Base-by-base conservation (phyloP, 371 early-diverging fungal species). In the Mucor piriformis region DNA sequence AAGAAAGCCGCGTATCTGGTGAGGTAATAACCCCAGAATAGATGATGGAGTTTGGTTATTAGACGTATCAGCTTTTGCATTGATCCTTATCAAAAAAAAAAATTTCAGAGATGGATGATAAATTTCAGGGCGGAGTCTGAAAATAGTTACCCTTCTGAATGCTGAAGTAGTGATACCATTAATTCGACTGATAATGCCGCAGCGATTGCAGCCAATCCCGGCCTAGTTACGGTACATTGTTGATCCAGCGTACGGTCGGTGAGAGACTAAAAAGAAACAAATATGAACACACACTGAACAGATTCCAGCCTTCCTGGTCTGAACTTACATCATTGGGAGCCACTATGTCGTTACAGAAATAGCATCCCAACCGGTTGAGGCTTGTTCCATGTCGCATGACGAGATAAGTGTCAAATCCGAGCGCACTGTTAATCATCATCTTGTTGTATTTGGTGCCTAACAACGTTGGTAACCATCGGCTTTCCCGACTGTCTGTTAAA, bases 171-270 rank as follows among this genome's bases (percentile, higher is more conserved):
- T 0, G 95, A 91, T 3, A 93, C 89, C 72, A 97, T 74, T 56
- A 98, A 79, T 77, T 98, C 98, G 2, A 94, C 96, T 0, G 94
- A 92, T 24, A 83, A 68, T 1, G 93, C 95, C 33, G 86, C 83
- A 0, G 97, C 95, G 33, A 96, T 85, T 2, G 92, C 87, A 2
- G 97, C 87, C 18, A 98, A 70, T 5, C 97, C 98, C 2, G 98
- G 97, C 3, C 98, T 83, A 6, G 98, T 95, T 10, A 98, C 97
- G 0, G 98, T 98, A 71, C 98, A 98, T 79, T 96, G 95, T 63
- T 98, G 96, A 69, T 98, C 98, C 40, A 98, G 74, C 0, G 97
- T 94, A 33, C 97, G 83, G 70, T 96, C 94, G 8, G 86, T 86
- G 7, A 96, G 78, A n/a, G 97, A 96, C 91, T 92, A 67, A 24